phyloP scores from a whole-genome alignment of 371 early-diverging fungal genomes.

The Rhizopus arrhizus region DNA sequence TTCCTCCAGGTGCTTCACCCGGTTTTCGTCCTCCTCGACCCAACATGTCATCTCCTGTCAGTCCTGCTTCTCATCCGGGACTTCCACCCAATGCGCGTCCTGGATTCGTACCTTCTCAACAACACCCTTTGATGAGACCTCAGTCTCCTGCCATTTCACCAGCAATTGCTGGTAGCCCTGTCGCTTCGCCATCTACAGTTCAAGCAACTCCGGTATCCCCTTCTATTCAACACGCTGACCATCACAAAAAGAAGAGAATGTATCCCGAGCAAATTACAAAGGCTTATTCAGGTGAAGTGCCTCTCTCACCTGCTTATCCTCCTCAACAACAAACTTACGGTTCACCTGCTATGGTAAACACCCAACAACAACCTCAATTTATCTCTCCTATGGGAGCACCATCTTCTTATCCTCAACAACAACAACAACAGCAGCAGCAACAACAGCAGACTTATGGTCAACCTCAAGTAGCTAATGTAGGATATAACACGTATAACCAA shows the following conservation, averaged over 20 bases:
- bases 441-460: conserved; percentile 26
- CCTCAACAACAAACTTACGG: conserved; percentile 24
- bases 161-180: neutral
- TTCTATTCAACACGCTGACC: conserved; percentile 24
- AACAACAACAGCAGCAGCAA: conserved; percentile 28
- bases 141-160: conserved; percentile 21
- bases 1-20: conserved; percentile 18
- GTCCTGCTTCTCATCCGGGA: conserved; percentile 28
- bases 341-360: conserved; percentile 20
- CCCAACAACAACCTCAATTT: conserved; percentile 26
- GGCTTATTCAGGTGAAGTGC: conserved; percentile 45
- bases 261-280: conserved; percentile 62
- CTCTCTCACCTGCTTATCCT: conserved; percentile 20
- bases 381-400: conserved; percentile 35
- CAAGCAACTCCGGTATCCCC: conserved; percentile 11
- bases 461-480: conserved; percentile 31
- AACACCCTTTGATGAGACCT: conserved; percentile 31
- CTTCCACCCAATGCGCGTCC: conserved; percentile 32
- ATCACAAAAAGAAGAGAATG: conserved; percentile 57
- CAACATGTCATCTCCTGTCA: conserved; percentile 30
- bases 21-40: conserved; percentile 36
- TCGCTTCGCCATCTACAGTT: conserved; percentile 11
- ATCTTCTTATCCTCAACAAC: conserved; percentile 22
- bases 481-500: conserved; percentile 32
- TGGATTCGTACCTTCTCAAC: conserved; percentile 17